phyloP scores from a whole-genome alignment of 2,329 filamentous ascomycete genomes.

The Aaosphaeria arxii region DNA sequence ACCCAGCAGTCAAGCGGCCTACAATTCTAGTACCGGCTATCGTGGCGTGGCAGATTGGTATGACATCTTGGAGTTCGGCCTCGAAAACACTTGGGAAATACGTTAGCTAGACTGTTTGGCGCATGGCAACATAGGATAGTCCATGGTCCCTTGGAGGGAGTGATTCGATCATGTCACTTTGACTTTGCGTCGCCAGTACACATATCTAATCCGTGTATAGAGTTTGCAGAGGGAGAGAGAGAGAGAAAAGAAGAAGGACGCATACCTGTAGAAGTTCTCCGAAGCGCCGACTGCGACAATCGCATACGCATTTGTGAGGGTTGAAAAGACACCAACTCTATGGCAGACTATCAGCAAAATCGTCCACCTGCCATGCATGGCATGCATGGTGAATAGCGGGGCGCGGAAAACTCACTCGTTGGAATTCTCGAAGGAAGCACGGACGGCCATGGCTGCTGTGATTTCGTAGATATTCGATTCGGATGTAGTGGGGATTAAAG shows the following conservation, averaged over 20 bases:
- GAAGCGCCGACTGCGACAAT: slow-evolving; percentile 91
- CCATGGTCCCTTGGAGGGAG: background rate
- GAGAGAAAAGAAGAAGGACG: background rate
- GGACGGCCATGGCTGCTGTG: slow-evolving; percentile 46
- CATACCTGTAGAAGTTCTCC: slow-evolving; percentile 94
- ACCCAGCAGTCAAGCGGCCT: slow-evolving; percentile 90
- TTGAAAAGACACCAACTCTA: slow-evolving; percentile 94
- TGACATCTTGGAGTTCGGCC: slow-evolving; percentile 93
- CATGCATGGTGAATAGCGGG: slow-evolving; percentile 5
- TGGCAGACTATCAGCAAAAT: slow-evolving; percentile 6
- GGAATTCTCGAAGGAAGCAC: slow-evolving; percentile 77
- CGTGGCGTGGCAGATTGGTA: slow-evolving; percentile 93
- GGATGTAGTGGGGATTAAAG: too few relatives aligned
- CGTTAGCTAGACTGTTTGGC: slow-evolving; percentile 16
- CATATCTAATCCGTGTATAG: too few relatives aligned
- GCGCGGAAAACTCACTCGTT: slow-evolving; percentile 66
- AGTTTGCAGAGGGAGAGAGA: too few relatives aligned
- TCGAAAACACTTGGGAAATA: slow-evolving; percentile 73
- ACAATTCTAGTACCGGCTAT: slow-evolving; percentile 97
- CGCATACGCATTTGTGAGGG: slow-evolving; percentile 95
- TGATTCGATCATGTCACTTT: too few relatives aligned
- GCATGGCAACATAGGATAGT: background rate
- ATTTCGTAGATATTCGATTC: too few relatives aligned
- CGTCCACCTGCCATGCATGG: slow-evolving; percentile 1
- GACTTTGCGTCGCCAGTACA: too few relatives aligned